Evolutionary conservation across 192 early-diverging fungal species (phyloP), one percentile per base, ranked within the genome.

Genomic region (Phycomyces blakesleeanus): DNA sequence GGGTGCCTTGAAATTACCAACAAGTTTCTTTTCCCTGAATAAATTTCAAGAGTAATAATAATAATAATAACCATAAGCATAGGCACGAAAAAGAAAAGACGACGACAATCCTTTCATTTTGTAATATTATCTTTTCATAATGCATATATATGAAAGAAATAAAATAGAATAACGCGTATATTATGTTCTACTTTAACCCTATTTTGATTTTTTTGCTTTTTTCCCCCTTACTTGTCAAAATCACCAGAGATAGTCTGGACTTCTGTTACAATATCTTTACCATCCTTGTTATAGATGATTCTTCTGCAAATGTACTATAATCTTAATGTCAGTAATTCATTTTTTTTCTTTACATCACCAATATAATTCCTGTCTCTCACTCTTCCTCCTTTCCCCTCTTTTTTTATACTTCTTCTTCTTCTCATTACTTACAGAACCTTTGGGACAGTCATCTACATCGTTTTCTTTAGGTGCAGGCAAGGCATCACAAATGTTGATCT

Each of bases 351-450:
- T n/a, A n/a, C n/a, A n/a, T n/a, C n/a, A n/a, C n/a, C n/a, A n/a
- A n/a, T n/a, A n/a, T n/a, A n/a, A n/a, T n/a, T n/a, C n/a, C n/a
- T n/a, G n/a, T n/a, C n/a, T n/a, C n/a, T n/a, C n/a, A n/a, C n/a
- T n/a, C n/a, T n/a, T n/a, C n/a, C n/a, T n/a, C n/a, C n/a, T n/a
- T n/a, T n/a, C n/a, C n/a, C n/a, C n/a, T n/a, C n/a, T n/a, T n/a
- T n/a, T n/a, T n/a, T n/a, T n/a, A n/a, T n/a, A n/a, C n/a, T n/a
- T n/a, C n/a, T n/a, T n/a, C n/a, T n/a, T n/a, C n/a, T n/a, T n/a
- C n/a, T n/a, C n/a, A n/a, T n/a, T 25, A 56, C 69, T 72, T 57
- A 72, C 69, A 1, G 69, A 40, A 11, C 69, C 69, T 3, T 38
- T 47, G n/a, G 47, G 52, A 52, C 69, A 72, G 27, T 41, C 22